A percentile compares a stretch with the other conserved stretches of the same genome.
Evolutionary conservation across 1,284 basidiomycete genomes (phyloP).

Genomic region (Cryptococcus hybrid): DNA sequence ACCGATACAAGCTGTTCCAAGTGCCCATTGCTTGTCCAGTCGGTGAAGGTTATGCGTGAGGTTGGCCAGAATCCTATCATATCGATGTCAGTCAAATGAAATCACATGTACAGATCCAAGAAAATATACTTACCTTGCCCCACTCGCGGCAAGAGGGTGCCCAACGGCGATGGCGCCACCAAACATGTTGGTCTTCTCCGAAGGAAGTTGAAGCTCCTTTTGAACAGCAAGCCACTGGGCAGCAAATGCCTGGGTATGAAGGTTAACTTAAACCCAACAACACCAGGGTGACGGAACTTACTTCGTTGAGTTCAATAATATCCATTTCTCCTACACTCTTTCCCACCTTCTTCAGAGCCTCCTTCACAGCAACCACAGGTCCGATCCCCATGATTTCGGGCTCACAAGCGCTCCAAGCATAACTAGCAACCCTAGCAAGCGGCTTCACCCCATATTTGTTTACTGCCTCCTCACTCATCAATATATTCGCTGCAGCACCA

Average conservation of each 20-base stretch:
- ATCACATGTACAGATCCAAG: background rate
- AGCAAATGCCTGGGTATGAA: conserved; percentile 52
- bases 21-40: conserved; percentile 56
- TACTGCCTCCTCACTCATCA: conserved; percentile 55
- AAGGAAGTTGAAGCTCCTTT: conserved; percentile 56
- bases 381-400: conserved; percentile 60
- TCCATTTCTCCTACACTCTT: conserved; percentile 54
- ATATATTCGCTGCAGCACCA: conserved; percentile 57
- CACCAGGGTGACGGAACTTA: conserved; percentile 8
- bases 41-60: conserved; percentile 56
- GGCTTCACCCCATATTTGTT: conserved; percentile 53
- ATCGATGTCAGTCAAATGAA: background rate
- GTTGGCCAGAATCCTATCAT: conserved; percentile 53
- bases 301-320: conserved; percentile 57
- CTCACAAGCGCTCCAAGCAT: conserved; percentile 57
- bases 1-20: conserved; percentile 59
- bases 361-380: conserved; percentile 50
- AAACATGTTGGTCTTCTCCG: conserved; percentile 57
- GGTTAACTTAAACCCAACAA: background rate
- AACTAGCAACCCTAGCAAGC: conserved; percentile 54
- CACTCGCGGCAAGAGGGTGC: conserved; percentile 57
- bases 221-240: conserved; percentile 58
- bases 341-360: conserved; percentile 35
- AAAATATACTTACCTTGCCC: conserved; percentile 47
- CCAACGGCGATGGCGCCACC: conserved; percentile 55